Conservation (phyloP, 805 yeast genomes). For the Candida insectorum region DNA sequence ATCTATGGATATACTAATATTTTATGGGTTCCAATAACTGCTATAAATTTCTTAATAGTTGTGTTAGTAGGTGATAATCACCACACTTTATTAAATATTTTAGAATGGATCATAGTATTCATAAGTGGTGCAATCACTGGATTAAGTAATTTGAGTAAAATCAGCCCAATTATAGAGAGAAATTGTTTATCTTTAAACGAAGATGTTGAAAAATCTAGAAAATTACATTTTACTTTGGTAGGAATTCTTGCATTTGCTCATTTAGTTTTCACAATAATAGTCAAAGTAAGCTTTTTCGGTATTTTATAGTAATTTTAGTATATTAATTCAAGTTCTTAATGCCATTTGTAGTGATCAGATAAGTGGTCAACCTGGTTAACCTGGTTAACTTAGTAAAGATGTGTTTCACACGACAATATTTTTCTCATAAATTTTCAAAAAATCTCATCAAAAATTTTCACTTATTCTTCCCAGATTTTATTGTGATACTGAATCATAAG, state of each 20-base stretch:
- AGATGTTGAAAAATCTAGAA: conserved; percentile 31
- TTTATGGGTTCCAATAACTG: conserved; percentile 82
- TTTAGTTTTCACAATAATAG: conserved; percentile 56
- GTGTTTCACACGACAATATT: no score
- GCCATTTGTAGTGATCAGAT: no score
- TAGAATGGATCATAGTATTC: conserved; percentile 63
- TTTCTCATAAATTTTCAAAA: background rate
- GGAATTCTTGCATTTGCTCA: conserved; percentile 48
- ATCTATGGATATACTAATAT: conserved; percentile 83
- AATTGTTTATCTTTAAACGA: conserved; percentile 30
- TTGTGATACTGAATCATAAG: conserved; percentile 21
- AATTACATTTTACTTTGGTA: conserved; percentile 31
- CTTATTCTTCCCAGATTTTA: background rate
- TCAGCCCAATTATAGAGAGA: conserved; percentile 34
- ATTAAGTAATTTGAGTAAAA: conserved; percentile 46
- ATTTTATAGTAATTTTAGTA: conserved; percentile 9
- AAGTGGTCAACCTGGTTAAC: no score
- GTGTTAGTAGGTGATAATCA: conserved; percentile 38
- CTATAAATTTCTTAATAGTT: conserved; percentile 56
- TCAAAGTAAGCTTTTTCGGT: conserved; percentile 65
- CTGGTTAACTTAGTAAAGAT: no score
- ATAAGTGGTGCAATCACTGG: conserved; percentile 64
- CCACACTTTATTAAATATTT: conserved; percentile 39
- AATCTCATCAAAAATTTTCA: background rate
- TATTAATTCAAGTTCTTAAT: background rate